phyloP scores from a whole-genome alignment of 768 basidiomycete genomes.

The Russula griseocarnosa region DNA sequence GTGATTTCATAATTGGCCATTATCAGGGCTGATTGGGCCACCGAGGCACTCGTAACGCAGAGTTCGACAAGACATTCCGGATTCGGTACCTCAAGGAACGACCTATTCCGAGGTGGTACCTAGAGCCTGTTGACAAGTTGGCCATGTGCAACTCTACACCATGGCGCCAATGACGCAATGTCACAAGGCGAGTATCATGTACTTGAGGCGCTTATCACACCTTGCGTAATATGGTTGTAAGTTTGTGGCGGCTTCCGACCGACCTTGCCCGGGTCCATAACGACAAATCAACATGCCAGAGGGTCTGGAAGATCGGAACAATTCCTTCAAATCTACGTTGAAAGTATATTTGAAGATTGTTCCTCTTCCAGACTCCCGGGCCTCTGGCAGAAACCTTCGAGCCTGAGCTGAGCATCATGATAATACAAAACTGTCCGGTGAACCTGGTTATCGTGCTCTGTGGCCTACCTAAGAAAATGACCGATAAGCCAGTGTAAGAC shows the following conservation, averaged over 20 bases:
- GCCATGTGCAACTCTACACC: background rate
- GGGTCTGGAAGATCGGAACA: too few relatives aligned
- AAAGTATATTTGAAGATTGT: too few relatives aligned
- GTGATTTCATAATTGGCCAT: background rate
- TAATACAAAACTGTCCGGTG: background rate
- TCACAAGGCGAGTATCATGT: background rate
- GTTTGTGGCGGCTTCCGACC: too few relatives aligned
- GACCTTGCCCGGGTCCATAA: background rate
- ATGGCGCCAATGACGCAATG: background rate
- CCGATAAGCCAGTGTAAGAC: background rate
- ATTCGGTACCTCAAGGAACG: background rate
- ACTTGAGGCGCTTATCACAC: background rate
- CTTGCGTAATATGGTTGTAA: background rate
- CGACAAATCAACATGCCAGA: too few relatives aligned
- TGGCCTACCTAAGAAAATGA: too few relatives aligned
- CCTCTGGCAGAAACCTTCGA: too few relatives aligned
- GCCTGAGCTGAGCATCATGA: background rate
- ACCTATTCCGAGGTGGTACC: background rate
- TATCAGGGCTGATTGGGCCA: background rate
- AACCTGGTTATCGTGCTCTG: background rate
- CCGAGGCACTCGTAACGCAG: background rate
- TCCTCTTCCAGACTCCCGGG: too few relatives aligned
- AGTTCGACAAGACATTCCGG: background rate
- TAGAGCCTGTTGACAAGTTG: background rate
- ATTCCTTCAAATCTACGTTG: too few relatives aligned